Conservation (phyloP, 345 rosid species). For the Kernera saxatilis region DNA sequence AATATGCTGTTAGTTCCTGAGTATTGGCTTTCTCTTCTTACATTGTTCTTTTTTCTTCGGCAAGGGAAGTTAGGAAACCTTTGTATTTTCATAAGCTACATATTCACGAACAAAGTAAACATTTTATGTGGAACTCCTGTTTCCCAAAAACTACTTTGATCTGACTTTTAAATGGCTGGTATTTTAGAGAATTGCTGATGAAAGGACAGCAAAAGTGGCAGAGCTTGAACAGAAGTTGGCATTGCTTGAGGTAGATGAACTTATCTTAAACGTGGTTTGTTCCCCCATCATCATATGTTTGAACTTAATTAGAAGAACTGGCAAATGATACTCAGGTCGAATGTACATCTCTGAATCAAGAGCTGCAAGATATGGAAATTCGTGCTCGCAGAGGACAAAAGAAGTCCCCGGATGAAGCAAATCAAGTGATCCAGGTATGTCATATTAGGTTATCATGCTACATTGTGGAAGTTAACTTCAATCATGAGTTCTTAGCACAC, state of each 20-base stretch:
- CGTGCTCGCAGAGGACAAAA: constrained; percentile 85
- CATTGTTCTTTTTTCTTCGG: neutral
- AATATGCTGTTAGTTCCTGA: constrained; percentile 7
- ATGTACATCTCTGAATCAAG: constrained; percentile 82
- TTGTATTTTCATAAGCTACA: neutral
- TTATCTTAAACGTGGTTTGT: neutral
- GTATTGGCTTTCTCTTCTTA: neutral
- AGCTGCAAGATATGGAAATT: constrained; percentile 88
- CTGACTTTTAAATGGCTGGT: constrained; percentile 18
- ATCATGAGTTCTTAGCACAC: neutral
- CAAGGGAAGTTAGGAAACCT: constrained; percentile 3
- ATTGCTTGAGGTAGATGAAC: constrained; percentile 68
- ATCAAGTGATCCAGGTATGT: constrained; percentile 83
- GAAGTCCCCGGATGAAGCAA: constrained; percentile 88
- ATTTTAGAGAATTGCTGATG: constrained; percentile 80
- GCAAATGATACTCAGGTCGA: constrained; percentile 56
- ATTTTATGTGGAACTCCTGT: constrained; percentile 7
- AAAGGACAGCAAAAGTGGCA: constrained; percentile 75
- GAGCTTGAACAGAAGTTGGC: constrained; percentile 97
- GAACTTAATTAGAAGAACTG: constrained; percentile 15
- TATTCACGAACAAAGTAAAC: neutral
- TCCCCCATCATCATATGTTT: neutral
- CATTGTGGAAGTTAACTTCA: neutral
- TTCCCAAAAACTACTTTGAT: neutral
- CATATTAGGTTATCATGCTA: neutral